Evolutionary conservation across 2,329 filamentous ascomycete species (phyloP).

Genomic region (Exophiala sideris): DNA sequence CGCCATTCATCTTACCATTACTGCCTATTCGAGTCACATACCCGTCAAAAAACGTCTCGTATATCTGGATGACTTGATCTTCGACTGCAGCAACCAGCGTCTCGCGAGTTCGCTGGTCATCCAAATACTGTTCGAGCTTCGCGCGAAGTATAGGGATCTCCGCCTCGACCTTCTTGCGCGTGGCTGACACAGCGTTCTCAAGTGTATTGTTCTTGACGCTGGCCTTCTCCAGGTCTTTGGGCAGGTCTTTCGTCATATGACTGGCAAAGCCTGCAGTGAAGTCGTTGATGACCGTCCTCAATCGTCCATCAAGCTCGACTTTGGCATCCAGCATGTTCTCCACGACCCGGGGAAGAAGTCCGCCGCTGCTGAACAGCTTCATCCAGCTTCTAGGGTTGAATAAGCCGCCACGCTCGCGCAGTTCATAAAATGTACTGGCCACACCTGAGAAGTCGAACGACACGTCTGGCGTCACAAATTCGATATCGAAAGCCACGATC

Average conservation of each 20-base stretch:
- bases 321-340: slow-evolving; percentile 71
- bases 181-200: slow-evolving; percentile 44
- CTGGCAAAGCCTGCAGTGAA: slow-evolving; percentile 59
- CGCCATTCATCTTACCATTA: slow-evolving; percentile 31
- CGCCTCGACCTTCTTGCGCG: slow-evolving; percentile 55
- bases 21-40: slow-evolving; percentile 33
- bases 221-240: slow-evolving; percentile 26
- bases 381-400: slow-evolving; percentile 64
- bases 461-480: slow-evolving; percentile 64
- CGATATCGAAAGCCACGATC: slow-evolving; percentile 93
- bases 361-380: slow-evolving; percentile 53
- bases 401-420: slow-evolving; percentile 61
- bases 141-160: slow-evolving; percentile 55
- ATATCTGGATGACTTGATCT: slow-evolving; percentile 60
- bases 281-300: slow-evolving; percentile 63
- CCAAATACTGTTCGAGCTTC: slow-evolving; percentile 61
- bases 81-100: slow-evolving; percentile 65
- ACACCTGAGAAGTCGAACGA: slow-evolving; percentile 65
- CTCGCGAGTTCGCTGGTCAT: slow-evolving; percentile 62
- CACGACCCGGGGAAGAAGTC: slow-evolving; percentile 61
- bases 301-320: slow-evolving; percentile 61
- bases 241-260: slow-evolving; percentile 52
- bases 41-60: slow-evolving; percentile 62
- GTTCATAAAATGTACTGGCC: slow-evolving; percentile 64
- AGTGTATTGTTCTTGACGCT: slow-evolving; percentile 38